These are phyloP conservation scores for Fusarium poae DNA, from an alignment of 2,329 filamentous ascomycete genomes.

Conservation along the genomic window DNA sequence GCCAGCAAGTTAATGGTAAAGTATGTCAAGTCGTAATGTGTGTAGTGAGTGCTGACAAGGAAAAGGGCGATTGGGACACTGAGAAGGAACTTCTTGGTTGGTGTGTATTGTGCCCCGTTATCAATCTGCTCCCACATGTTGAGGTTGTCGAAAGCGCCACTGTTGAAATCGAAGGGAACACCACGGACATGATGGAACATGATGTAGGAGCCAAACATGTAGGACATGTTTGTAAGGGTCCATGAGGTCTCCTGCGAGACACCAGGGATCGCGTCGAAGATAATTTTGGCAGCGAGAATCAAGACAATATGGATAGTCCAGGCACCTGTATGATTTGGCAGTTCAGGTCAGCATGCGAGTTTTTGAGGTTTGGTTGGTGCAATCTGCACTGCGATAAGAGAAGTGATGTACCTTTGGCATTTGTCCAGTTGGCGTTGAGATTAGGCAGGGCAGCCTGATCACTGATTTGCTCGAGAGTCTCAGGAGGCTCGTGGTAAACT, in stretches of 20 bases:
- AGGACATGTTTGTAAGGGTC: slow-evolving; percentile 98
- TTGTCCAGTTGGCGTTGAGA: slow-evolving; percentile 98
- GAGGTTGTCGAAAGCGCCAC: slow-evolving; percentile 97
- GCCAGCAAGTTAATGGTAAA: slow-evolving; percentile 98
- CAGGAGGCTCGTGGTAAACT: slow-evolving; percentile 96
- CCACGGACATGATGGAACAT: slow-evolving; percentile 99
- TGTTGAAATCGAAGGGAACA: slow-evolving; percentile 98
- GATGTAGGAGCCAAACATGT: slow-evolving; percentile 98
- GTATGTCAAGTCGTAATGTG: slow-evolving; percentile 96
- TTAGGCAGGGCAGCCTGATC: slow-evolving; percentile 96
- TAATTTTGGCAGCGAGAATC: slow-evolving; percentile 91
- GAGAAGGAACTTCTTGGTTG: slow-evolving; percentile 97
- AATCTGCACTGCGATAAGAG: slow-evolving; percentile 17
- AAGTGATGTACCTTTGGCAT: slow-evolving; percentile 84
- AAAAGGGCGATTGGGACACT: slow-evolving; percentile 95
- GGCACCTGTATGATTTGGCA: slow-evolving; percentile 72
- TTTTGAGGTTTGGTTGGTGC: slow-evolving; percentile 9
- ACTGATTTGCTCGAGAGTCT: slow-evolving; percentile 97
- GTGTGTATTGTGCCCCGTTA: slow-evolving; percentile 98
- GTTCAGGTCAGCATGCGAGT: slow-evolving; percentile 35
- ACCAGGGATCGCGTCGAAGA: slow-evolving; percentile 96
- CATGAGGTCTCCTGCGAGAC: slow-evolving; percentile 98
- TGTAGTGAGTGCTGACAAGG: slow-evolving; percentile 97
- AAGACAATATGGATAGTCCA: slow-evolving; percentile 98
- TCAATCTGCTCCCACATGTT: slow-evolving; percentile 99